Evolutionary conservation across 148 eudicot species (phyloP).

Genomic region (Salicornia ramosissima): DNA sequence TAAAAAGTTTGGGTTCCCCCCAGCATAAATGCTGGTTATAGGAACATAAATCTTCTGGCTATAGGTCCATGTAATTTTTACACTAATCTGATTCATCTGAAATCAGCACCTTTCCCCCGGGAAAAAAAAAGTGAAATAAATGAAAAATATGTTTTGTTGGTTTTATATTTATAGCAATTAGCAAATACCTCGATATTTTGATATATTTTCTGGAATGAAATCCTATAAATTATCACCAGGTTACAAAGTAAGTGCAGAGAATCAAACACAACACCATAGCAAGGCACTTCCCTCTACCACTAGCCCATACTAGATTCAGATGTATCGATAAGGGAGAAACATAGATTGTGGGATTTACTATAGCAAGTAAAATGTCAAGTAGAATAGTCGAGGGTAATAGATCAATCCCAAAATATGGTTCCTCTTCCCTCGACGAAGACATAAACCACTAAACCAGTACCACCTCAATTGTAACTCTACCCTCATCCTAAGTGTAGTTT

Average conservation of each 20-base stretch:
- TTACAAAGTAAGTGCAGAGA: not conserved
- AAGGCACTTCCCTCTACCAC: no score
- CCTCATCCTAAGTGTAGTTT: not conserved
- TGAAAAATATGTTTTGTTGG: not conserved
- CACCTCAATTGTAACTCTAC: no score
- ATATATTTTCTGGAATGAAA: not conserved
- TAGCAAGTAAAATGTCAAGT: no score
- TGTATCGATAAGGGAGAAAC: not conserved
- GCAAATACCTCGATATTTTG: constrained; percentile 3
- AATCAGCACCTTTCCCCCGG: not conserved
- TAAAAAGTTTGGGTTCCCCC: constrained; percentile 7
- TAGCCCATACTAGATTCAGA: no score
- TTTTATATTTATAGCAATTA: not conserved
- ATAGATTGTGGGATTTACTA: no score
- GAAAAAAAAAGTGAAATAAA: not conserved
- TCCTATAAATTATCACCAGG: not conserved
- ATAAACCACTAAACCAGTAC: no score
- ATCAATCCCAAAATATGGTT: no score
- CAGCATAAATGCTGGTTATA: constrained; percentile 16
- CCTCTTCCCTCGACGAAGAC: no score
- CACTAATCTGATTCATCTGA: constrained; percentile 19
- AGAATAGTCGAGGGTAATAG: no score
- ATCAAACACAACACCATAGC: not conserved
- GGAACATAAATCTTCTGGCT: constrained; percentile 11
- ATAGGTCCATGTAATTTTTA: constrained; percentile 21